Percentiles rank a stretch among this genome's conserved stretches.
These are phyloP conservation scores for Triticum dicoccoides DNA, from an alignment of 176 grass and related monocot genomes.

Conservation along the genomic window DNA sequence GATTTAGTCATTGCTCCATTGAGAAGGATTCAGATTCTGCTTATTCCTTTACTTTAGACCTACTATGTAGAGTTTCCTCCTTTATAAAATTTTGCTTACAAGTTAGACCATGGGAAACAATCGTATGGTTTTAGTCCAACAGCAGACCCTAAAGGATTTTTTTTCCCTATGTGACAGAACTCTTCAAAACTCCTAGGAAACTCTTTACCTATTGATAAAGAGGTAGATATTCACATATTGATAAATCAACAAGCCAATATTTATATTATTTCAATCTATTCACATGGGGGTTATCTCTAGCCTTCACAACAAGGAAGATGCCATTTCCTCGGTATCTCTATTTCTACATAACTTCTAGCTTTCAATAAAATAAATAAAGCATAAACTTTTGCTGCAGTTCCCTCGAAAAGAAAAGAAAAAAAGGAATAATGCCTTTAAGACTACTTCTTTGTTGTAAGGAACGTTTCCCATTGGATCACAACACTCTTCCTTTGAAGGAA, in stretches of 20 bases:
- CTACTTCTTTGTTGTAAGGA: background rate
- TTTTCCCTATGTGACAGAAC: no score
- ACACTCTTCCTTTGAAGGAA: background rate
- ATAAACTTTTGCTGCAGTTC: background rate
- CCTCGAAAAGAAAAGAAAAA: background rate
- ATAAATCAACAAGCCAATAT: background rate
- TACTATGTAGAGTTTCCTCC: no score
- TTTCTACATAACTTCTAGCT: background rate
- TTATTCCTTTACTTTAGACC: no score
- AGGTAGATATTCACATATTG: no score
- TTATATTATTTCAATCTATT: background rate
- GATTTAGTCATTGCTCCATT: background rate
- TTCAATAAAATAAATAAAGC: background rate
- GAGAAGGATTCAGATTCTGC: background rate
- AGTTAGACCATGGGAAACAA: no score
- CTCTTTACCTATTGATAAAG: no score
- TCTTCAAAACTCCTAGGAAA: no score
- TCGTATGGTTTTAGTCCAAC: no score
- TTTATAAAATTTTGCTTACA: background rate
- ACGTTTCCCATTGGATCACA: conserved; percentile 17
- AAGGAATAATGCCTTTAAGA: background rate
- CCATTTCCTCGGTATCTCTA: background rate
- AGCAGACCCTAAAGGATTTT: no score
- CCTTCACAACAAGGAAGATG: background rate
- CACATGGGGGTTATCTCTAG: background rate